Evolutionary conservation across 2,329 filamentous ascomycete genomes (phyloP).

Genomic region (Phoma sp.): DNA sequence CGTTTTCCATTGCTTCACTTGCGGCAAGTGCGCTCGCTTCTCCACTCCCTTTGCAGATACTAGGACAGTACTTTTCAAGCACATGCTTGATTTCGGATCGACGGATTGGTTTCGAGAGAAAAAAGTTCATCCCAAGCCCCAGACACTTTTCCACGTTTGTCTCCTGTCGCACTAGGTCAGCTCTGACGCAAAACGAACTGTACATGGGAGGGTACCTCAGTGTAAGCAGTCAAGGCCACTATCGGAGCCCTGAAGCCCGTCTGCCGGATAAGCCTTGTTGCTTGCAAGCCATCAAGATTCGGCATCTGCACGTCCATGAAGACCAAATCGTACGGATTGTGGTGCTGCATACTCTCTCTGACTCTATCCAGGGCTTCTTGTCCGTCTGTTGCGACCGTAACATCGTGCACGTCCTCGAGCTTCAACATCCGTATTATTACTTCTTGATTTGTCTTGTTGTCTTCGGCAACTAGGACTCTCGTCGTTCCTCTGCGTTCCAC

Average conservation of each 20-base stretch:
- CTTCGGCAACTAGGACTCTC: conserved; percentile 87
- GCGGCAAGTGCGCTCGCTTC: no score
- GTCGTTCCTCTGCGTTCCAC: conserved; percentile 66
- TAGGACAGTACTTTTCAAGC: conserved; percentile 77
- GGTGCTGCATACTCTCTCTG: conserved; percentile 78
- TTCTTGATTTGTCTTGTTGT: conserved; percentile 63
- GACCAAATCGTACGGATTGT: conserved; percentile 80
- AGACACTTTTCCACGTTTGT: conserved; percentile 59
- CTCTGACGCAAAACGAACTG: conserved; percentile 61
- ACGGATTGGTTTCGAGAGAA: conserved; percentile 77
- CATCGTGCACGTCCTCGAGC: conserved; percentile 80
- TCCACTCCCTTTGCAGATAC: no score
- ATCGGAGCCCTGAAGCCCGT: conserved; percentile 90
- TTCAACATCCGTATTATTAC: conserved; percentile 70
- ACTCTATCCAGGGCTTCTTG: conserved; percentile 89
- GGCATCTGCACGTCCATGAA: conserved; percentile 98
- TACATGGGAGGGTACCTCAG: no score
- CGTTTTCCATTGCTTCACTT: no score
- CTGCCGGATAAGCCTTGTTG: conserved; percentile 81
- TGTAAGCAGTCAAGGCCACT: conserved; percentile 88
- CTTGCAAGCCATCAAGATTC: conserved; percentile 87
- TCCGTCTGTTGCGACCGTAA: conserved; percentile 77
- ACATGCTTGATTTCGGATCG: conserved; percentile 87
- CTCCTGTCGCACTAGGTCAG: conserved; percentile 25
- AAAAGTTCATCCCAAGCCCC: conserved; percentile 91